These are phyloP conservation scores for Tylopilus felleus DNA, from an alignment of 768 basidiomycete species.

Conservation along the genomic window DNA sequence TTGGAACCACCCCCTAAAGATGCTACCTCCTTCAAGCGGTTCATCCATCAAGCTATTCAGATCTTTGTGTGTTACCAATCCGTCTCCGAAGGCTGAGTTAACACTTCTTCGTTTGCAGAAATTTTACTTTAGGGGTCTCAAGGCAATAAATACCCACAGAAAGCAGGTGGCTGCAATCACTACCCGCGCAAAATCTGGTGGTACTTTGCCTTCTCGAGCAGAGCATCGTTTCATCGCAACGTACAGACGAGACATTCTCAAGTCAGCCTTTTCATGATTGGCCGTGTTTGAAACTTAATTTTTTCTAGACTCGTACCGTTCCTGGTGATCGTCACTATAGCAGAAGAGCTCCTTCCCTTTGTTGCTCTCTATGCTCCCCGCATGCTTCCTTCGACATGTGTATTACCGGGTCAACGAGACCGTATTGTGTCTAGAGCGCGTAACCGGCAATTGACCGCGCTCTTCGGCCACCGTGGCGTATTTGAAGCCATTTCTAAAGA, in stretches of 20 bases:
- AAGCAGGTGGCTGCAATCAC: constrained; percentile 52
- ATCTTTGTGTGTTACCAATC: constrained; percentile 37
- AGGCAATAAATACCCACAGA: constrained; percentile 63
- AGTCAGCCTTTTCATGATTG: constrained; percentile 41
- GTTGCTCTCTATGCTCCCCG: constrained; percentile 83
- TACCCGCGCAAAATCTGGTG: constrained; percentile 55
- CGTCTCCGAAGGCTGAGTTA: not conserved
- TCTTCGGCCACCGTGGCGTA: constrained; percentile 35
- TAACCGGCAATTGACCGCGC: constrained; percentile 42
- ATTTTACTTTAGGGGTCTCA: constrained; percentile 81
- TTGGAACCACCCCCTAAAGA: constrained; percentile 60
- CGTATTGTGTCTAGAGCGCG: constrained; percentile 54
- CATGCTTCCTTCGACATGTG: constrained; percentile 82
- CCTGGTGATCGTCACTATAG: constrained; percentile 63
- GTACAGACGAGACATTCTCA: constrained; percentile 64
- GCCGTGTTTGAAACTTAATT: constrained; percentile 5
- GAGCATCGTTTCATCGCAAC: constrained; percentile 68
- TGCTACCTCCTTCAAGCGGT: constrained; percentile 53
- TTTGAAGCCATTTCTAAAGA: constrained; percentile 37
- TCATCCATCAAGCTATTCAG: constrained; percentile 47
- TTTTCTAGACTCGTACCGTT: constrained; percentile 66
- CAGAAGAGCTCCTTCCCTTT: constrained; percentile 81
- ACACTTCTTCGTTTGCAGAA: constrained; percentile 42
- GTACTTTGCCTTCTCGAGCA: constrained; percentile 58
- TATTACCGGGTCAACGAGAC: constrained; percentile 76